A percentile compares a stretch with the other conserved stretches of the same genome.
These are phyloP conservation scores for Phytopythium litorale DNA, from an alignment of 352 stramenopile genomes.

Conservation along the genomic window DNA sequence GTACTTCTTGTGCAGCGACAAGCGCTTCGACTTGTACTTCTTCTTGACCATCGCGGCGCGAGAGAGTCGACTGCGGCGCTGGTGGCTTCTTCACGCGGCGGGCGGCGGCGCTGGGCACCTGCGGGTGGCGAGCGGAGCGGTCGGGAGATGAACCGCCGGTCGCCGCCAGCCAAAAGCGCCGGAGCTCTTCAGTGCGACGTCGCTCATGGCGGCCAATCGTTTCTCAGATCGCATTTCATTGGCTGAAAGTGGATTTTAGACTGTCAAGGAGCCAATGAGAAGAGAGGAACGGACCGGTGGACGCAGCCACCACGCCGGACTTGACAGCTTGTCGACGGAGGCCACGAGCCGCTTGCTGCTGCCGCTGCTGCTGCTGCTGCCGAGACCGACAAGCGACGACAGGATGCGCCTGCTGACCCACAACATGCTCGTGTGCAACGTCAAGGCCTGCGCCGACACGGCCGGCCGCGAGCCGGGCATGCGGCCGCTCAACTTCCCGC, in stretches of 20 bases:
- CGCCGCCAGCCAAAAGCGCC: background rate
- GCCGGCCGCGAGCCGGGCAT: conserved; percentile 52
- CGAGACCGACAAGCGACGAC: background rate
- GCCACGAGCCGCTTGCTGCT: background rate
- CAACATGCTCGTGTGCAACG: conserved; percentile 87
- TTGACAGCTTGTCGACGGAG: background rate
- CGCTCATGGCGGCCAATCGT: conserved; percentile 34
- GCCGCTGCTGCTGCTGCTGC: background rate
- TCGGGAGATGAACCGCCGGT: background rate
- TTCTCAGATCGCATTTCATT: conserved; percentile 18
- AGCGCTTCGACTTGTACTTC: conserved; percentile 97
- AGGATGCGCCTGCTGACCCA: conserved; percentile 82
- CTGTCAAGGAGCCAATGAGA: background rate
- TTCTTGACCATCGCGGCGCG: conserved; percentile 96
- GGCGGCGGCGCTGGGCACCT: no score
- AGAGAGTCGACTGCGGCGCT: background rate
- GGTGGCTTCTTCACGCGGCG: background rate
- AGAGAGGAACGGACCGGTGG: background rate
- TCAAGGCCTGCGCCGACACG: conserved; percentile 81
- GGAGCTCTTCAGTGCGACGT: background rate
- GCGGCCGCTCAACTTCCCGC: conserved; percentile 77
- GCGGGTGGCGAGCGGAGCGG: background rate
- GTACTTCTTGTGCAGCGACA: conserved; percentile 99
- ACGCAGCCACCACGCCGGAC: background rate
- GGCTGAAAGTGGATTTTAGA: conserved; percentile 12